A percentile compares a stretch with the other conserved stretches of the same genome.
Conservation (phyloP, 2,329 filamentous ascomycete genomes). For the Aspergillus novoparasiticus region DNA sequence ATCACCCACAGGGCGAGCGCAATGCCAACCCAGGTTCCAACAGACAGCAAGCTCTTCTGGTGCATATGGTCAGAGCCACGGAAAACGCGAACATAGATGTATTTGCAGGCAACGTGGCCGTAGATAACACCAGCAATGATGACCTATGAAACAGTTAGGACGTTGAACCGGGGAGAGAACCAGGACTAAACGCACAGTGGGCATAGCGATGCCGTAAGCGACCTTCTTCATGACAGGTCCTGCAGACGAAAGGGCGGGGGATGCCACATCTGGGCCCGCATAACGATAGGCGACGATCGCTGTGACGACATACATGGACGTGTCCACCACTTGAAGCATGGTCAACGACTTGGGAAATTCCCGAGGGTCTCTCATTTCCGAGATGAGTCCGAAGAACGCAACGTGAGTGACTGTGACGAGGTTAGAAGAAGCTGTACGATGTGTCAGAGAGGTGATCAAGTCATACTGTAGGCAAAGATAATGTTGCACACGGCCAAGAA, state of each 20-base stretch:
- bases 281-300: slow-evolving; percentile 70
- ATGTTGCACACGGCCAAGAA: slow-evolving; percentile 69
- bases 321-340: slow-evolving; percentile 62
- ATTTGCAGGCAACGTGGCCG: slow-evolving; percentile 66
- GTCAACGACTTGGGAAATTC: slow-evolving; percentile 65
- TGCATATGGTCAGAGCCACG: slow-evolving; percentile 58
- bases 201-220: slow-evolving; percentile 68
- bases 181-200: slow-evolving; percentile 48
- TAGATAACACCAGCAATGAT: slow-evolving; percentile 71
- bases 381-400: slow-evolving; percentile 67
- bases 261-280: slow-evolving; percentile 61
- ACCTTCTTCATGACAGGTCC: slow-evolving; percentile 60
- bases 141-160: slow-evolving; percentile 44
- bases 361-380: slow-evolving; percentile 62
- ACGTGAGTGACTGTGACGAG: slow-evolving; percentile 55
- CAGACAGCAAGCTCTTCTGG: slow-evolving; percentile 52
- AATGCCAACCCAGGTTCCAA: slow-evolving; percentile 61
- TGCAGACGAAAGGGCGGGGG: slow-evolving; percentile 67
- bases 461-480: slow-evolving; percentile 64
- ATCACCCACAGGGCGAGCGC: slow-evolving; percentile 59
- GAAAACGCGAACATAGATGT: slow-evolving; percentile 67
- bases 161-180: not conserved
- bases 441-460: not conserved
- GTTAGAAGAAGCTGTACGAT: not conserved
- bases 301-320: slow-evolving; percentile 65